These are phyloP conservation scores for Eucalyptus coolabah DNA, from an alignment of 345 rosid genomes.

Conservation along the genomic window DNA sequence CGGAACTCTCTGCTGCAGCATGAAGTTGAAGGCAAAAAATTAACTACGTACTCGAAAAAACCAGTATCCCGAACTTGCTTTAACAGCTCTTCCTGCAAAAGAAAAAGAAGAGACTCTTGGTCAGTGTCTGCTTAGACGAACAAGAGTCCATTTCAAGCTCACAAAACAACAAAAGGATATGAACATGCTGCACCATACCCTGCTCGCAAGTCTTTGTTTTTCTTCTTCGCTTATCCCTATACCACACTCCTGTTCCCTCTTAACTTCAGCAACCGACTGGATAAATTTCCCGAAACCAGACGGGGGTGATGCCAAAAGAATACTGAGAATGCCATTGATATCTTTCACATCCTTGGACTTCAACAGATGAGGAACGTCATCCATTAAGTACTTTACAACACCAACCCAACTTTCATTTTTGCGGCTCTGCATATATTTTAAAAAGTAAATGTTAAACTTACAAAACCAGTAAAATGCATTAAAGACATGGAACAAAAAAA, in stretches of 20 bases:
- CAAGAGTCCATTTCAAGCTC: not conserved
- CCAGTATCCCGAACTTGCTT: conserved; percentile 13
- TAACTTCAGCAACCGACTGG: conserved; percentile 70
- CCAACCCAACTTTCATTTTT: conserved; percentile 63
- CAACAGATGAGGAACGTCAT: conserved; percentile 61
- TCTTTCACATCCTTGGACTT: conserved; percentile 49
- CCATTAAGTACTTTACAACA: conserved; percentile 61
- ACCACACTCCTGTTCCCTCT: conserved; percentile 52
- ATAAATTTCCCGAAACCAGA: conserved; percentile 62
- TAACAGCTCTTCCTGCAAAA: conserved; percentile 22
- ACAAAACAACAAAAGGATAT: not conserved
- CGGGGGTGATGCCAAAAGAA: conserved; percentile 48
- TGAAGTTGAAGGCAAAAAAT: conserved; percentile 27
- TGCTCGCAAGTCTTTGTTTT: conserved; percentile 49
- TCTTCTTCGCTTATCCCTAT: conserved; percentile 55
- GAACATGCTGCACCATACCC: conserved; percentile 23
- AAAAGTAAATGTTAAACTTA: not conserved
- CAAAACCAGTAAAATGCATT: not conserved
- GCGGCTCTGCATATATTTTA: conserved; percentile 35
- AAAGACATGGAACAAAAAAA: not conserved
- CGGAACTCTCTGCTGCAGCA: conserved; percentile 18
- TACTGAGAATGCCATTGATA: conserved; percentile 21
- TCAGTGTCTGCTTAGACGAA: not conserved
- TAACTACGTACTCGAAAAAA: conserved; percentile 9
- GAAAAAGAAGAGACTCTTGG: not conserved